A percentile compares a stretch with the other conserved stretches of the same genome.
Conservation (phyloP, 176 grass and related monocot species). For the Oryza meyeriana region DNA sequence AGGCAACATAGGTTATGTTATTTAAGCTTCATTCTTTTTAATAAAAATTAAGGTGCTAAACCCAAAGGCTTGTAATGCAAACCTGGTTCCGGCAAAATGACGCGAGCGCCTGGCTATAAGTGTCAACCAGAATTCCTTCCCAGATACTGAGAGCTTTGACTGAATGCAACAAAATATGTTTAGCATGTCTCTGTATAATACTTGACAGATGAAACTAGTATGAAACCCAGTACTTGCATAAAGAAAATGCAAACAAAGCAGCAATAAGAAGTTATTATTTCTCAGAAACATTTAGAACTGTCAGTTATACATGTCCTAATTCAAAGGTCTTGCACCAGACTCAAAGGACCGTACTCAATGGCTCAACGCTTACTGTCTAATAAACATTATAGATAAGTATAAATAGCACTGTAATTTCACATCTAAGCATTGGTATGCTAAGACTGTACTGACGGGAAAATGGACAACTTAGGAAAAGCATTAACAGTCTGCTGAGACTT, state of each 20-base stretch:
- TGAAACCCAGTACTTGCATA: background rate
- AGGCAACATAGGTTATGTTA: background rate
- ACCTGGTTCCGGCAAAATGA: slow-evolving; percentile 99
- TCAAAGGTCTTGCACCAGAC: background rate
- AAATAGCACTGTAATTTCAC: slow-evolving; percentile 1
- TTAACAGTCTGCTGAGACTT: slow-evolving; percentile 49
- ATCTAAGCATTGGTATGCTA: slow-evolving; percentile 4
- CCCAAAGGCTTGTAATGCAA: slow-evolving; percentile 28
- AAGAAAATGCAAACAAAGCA: background rate
- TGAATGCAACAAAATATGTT: slow-evolving; percentile 43
- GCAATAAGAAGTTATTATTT: background rate
- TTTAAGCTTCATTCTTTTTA: background rate
- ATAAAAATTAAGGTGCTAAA: slow-evolving; percentile 9
- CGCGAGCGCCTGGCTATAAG: slow-evolving; percentile 94
- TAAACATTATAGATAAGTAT: slow-evolving; percentile 6
- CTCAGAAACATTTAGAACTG: background rate
- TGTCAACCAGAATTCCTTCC: slow-evolving; percentile 88
- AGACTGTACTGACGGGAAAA: background rate
- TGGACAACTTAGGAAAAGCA: slow-evolving; percentile 29
- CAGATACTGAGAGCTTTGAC: slow-evolving; percentile 68
- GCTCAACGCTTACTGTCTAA: background rate
- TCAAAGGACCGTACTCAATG: background rate
- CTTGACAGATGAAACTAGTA: background rate
- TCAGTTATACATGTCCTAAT: background rate
- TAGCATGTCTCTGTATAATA: slow-evolving; percentile 20